Base-by-base conservation (phyloP, 306 rosid species). In the Canavalia ensiformis region DNA sequence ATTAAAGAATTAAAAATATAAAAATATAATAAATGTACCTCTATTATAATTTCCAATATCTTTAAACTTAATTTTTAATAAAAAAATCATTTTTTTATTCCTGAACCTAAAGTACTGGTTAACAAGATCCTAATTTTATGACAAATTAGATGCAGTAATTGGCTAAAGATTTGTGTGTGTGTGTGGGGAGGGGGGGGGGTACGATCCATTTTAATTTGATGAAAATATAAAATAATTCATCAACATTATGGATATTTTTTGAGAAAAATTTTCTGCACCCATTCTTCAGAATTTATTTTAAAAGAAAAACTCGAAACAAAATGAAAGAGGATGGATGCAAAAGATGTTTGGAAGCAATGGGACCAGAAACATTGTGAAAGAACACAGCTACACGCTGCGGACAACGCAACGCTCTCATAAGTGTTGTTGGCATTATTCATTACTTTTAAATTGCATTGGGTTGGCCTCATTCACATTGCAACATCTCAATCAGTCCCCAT, bases 301-400 rank as follows among this genome's bases (percentile, higher is more conserved):
- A 59, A 31, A 59, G 31, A 59, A 28, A 0, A 29, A 4, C 2
- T 5, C 4, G 5, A 3, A 54, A 35, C 18, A 18, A 52, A 54
- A 67, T 6, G 10, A 9, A 34, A 11, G 41, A 52, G 47, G 6
- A 11, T 47, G 39, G 44, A 39, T 13, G 6, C 29, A 33, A 67
- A 68, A 73, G 6, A 81, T 3, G 6, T 1, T 68, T 41, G n/a
- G 39, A 33, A 42, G 75, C 8, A 72, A 83, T 83, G 69, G 79
- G 79, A 83, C 74, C 74, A n/a, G 34, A 71, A 68, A 25, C 74
- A 77, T 51, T 70, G 25, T 18, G 25, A 52, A 83, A 83, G 37
- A 52, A 55, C 72, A 76, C 30, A 56, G 46, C 11, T 7, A 12
- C 59, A 31, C 39, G 3, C 29, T 57, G n/a, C 2, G 7, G 12